phyloP scores from a whole-genome alignment of 257 asterid species.

The Nicotiana knightiana region DNA sequence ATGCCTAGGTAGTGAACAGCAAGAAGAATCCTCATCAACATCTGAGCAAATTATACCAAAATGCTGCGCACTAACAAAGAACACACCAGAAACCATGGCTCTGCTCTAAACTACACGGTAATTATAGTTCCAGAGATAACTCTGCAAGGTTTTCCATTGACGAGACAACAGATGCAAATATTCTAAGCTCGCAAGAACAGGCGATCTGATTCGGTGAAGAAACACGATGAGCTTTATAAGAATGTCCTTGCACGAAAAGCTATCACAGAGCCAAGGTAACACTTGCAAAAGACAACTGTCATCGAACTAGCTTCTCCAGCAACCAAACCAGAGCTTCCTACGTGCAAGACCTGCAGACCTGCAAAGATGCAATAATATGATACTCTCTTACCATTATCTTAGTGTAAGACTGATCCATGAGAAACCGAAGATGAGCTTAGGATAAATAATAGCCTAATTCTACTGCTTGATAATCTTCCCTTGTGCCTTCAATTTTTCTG shows the following conservation, averaged over 20 bases:
- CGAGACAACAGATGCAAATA: slow-evolving; percentile 7
- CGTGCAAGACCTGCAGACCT: slow-evolving; percentile 14
- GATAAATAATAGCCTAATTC: slow-evolving; percentile 29
- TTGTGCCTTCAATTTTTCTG: slow-evolving; percentile 48
- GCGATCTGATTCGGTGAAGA: not conserved
- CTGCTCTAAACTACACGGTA: slow-evolving; percentile 13
- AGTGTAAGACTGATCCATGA: slow-evolving; percentile 21
- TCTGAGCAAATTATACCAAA: too few relatives aligned
- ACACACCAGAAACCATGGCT: too few relatives aligned
- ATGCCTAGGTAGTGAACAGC: too few relatives aligned
- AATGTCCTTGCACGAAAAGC: slow-evolving; percentile 6
- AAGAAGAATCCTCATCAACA: too few relatives aligned
- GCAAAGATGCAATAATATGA: slow-evolving; percentile 5
- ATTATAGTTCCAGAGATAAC: not conserved
- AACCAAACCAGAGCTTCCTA: slow-evolving; percentile 41
- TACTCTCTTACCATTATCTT: slow-evolving; percentile 47
- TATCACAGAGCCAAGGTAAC: slow-evolving; percentile 22
- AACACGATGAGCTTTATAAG: not conserved
- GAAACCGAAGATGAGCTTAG: slow-evolving; percentile 24
- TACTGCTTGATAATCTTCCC: slow-evolving; percentile 29
- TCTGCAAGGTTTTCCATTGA: slow-evolving; percentile 15
- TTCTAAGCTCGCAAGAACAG: not conserved
- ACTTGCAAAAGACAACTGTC: slow-evolving; percentile 26
- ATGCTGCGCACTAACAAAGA: too few relatives aligned
- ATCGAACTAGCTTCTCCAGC: slow-evolving; percentile 52